Evolutionary conservation across 2,329 filamentous ascomycete genomes (phyloP).

Genomic region (Diaporthe destruens): DNA sequence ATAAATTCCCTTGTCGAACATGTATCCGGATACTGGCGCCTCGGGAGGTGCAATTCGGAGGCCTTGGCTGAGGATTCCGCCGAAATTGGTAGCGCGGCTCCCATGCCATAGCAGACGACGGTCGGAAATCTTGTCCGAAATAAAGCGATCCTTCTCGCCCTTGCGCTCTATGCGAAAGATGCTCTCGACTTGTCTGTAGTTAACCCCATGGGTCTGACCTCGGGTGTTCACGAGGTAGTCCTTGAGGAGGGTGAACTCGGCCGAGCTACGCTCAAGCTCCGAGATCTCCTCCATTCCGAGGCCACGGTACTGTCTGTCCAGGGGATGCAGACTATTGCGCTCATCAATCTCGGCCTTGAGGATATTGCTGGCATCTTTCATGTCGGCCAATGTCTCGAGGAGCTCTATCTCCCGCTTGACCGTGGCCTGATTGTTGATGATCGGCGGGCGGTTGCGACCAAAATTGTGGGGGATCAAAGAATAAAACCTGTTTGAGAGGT

Average conservation of each 20-base stretch:
- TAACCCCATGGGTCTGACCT: conserved; percentile 73
- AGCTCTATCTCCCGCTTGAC: conserved; percentile 84
- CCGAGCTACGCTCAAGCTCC: conserved; percentile 67
- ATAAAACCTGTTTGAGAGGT: conserved; percentile 83
- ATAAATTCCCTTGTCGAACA: conserved; percentile 93
- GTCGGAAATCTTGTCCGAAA: conserved; percentile 69
- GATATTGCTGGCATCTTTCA: conserved; percentile 84
- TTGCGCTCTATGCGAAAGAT: conserved; percentile 87
- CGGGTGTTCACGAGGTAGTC: conserved; percentile 76
- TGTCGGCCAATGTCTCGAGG: conserved; percentile 84
- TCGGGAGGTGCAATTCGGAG: conserved; percentile 90
- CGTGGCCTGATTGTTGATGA: conserved; percentile 68
- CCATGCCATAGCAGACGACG: conserved; percentile 90
- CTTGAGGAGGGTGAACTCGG: conserved; percentile 75
- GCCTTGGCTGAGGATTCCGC: conserved; percentile 88
- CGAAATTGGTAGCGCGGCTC: conserved; percentile 85
- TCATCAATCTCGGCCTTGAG: conserved; percentile 74
- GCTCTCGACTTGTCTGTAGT: conserved; percentile 71
- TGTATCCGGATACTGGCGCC: conserved; percentile 83
- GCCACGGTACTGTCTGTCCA: conserved; percentile 80
- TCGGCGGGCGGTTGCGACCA: conserved; percentile 77
- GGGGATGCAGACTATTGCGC: conserved; percentile 67
- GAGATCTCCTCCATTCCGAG: conserved; percentile 84
- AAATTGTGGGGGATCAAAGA: conserved; percentile 86
- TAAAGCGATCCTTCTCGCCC: conserved; percentile 79